Evolutionary conservation across 148 eudicot genomes (phyloP).

Genomic region (Rhododendron molle): DNA sequence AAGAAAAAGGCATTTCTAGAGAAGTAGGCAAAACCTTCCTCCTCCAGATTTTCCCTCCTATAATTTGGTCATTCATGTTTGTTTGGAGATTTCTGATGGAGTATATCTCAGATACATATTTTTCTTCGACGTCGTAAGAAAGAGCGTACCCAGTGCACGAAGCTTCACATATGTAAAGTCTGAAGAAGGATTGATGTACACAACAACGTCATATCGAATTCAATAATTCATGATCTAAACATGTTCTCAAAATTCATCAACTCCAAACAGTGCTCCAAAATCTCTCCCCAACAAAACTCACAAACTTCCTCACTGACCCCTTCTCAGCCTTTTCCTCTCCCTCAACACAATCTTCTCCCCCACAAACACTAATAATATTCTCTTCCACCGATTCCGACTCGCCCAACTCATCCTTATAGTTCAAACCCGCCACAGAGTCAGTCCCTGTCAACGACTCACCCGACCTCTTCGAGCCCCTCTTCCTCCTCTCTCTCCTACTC

Average conservation of each 20-base stretch:
- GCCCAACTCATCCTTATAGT: constrained; percentile 5
- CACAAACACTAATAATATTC: not conserved
- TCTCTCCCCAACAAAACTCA: constrained; percentile 37
- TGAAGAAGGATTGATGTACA: not conserved
- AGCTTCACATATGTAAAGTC: not conserved
- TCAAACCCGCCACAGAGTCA: constrained; percentile 18
- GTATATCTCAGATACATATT: no score
- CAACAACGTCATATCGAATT: not conserved
- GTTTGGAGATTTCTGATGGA: not conserved
- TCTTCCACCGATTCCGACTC: constrained; percentile 17
- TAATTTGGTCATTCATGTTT: not conserved
- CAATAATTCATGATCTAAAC: not conserved
- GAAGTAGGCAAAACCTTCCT: not conserved
- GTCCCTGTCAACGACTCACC: constrained; percentile 3
- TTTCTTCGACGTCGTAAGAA: not conserved
- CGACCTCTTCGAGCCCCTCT: constrained; percentile 16
- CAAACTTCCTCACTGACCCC: constrained; percentile 31
- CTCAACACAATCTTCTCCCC: not conserved
- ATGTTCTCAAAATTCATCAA: constrained; percentile 6
- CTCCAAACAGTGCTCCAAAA: constrained; percentile 39
- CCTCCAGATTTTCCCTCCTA: not conserved
- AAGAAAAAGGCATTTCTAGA: not conserved
- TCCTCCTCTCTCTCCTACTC: constrained; percentile 23
- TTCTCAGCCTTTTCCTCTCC: constrained; percentile 14
- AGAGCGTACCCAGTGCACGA: not conserved